A percentile compares a stretch with the other conserved stretches of the same genome.
phyloP scores from a whole-genome alignment of 352 stramenopile genomes.

The Phytophthora tentaculata region DNA sequence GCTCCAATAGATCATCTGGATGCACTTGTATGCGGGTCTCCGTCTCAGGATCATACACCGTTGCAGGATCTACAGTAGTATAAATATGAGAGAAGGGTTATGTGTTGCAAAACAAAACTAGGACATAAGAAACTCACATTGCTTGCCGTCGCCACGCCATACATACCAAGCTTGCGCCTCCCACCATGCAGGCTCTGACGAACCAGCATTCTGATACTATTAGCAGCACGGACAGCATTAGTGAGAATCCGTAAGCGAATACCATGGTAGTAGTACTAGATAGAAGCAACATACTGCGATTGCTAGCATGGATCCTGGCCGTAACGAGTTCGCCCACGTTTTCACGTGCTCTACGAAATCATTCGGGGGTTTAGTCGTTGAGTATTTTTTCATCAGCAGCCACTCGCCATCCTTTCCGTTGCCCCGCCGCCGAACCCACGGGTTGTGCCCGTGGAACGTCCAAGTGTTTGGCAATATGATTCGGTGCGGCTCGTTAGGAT shows the following conservation, averaged over 20 bases:
- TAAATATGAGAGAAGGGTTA: neutral
- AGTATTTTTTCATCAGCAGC: constrained; percentile 63
- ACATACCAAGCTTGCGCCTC: constrained; percentile 88
- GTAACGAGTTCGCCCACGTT: constrained; percentile 61
- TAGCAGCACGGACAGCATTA: constrained; percentile 17
- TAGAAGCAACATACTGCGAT: constrained; percentile 55
- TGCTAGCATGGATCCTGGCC: constrained; percentile 60
- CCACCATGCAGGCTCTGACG: constrained; percentile 73
- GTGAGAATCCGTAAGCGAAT: constrained; percentile 7
- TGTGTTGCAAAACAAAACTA: neutral
- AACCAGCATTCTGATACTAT: constrained; percentile 79
- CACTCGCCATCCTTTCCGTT: constrained; percentile 86
- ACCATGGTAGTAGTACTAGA: neutral
- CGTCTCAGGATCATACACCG: constrained; percentile 58
- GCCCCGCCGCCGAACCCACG: constrained; percentile 55
- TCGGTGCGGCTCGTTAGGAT: constrained; percentile 72
- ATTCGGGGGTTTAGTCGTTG: constrained; percentile 47
- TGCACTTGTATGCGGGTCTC: constrained; percentile 46
- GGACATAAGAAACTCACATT: constrained; percentile 42
- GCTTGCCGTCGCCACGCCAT: constrained; percentile 67
- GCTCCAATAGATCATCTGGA: constrained; percentile 53
- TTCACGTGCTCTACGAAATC: constrained; percentile 63
- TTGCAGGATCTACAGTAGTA: constrained; percentile 47
- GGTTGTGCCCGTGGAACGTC: constrained; percentile 71
- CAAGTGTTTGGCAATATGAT: constrained; percentile 79